phyloP scores from a whole-genome alignment of 768 basidiomycete species.

The Nevesoporus exiguus region DNA sequence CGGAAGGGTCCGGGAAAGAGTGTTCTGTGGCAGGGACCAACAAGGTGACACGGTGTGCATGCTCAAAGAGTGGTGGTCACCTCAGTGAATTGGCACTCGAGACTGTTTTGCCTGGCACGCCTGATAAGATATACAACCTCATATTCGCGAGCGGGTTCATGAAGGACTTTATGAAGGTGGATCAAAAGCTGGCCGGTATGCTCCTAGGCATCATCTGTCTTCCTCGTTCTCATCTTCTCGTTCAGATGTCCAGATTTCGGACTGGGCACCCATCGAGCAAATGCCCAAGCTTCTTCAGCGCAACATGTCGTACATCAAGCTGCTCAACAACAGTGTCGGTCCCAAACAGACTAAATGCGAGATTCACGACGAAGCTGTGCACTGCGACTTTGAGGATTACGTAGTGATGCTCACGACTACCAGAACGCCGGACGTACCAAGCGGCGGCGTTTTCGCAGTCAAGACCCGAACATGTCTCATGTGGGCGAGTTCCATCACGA shows the following conservation, averaged over 20 bases:
- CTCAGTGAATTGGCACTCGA: constrained; percentile 74
- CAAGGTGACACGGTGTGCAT: constrained; percentile 71
- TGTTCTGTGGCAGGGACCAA: constrained; percentile 17
- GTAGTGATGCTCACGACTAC: constrained; percentile 86
- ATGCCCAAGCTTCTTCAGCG: constrained; percentile 71
- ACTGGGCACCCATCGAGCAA: constrained; percentile 74
- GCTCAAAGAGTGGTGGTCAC: constrained; percentile 68
- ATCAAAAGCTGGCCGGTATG: constrained; percentile 86
- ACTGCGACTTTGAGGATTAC: constrained; percentile 81
- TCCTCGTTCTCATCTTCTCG: not conserved
- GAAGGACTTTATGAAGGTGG: constrained; percentile 87
- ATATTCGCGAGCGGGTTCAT: constrained; percentile 96
- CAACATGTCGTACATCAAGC: constrained; percentile 97
- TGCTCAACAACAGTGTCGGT: constrained; percentile 80
- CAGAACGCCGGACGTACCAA: constrained; percentile 90
- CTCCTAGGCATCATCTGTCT: not conserved
- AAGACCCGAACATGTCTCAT: constrained; percentile 94
- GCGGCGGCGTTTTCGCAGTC: constrained; percentile 87
- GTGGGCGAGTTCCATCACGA: constrained; percentile 82
- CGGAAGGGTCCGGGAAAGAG: constrained; percentile 14
- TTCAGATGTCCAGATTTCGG: constrained; percentile 90
- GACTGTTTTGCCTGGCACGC: constrained; percentile 78
- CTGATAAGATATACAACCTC: constrained; percentile 92
- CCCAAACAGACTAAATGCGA: constrained; percentile 97
- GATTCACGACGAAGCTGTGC: constrained; percentile 78